Conservation (phyloP, 1,139 yeast genomes). For the Sugiyamaella grinbergsii region DNA sequence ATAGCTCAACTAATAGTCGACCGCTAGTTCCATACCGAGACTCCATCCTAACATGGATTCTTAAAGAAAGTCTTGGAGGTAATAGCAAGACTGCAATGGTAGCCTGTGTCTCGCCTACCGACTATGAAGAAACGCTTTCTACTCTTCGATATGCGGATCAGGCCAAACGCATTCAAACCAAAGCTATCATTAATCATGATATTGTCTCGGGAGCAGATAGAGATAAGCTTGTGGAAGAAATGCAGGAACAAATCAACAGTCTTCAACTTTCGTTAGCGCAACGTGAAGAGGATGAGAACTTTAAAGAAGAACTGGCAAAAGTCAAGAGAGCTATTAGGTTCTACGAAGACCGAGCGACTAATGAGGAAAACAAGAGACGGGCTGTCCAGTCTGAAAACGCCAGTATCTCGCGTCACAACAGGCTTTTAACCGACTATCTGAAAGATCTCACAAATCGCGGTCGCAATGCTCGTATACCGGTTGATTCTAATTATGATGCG, state of each 20-base stretch:
- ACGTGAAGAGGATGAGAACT: conserved; percentile 35
- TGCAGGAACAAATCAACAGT: conserved; percentile 47
- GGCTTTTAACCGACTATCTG: conserved; percentile 40
- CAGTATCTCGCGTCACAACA: conserved; percentile 40
- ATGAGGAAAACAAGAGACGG: conserved; percentile 42
- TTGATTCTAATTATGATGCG: conserved; percentile 22
- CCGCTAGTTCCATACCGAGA: conserved; percentile 71
- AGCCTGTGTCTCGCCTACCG: conserved; percentile 74
- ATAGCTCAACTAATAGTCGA: conserved; percentile 30
- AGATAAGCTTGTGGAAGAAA: conserved; percentile 44
- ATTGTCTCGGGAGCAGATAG: conserved; percentile 45
- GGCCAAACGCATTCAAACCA: conserved; percentile 67
- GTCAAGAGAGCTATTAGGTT: conserved; percentile 44
- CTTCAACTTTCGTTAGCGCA: conserved; percentile 41
- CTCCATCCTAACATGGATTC: conserved; percentile 68
- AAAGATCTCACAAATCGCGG: conserved; percentile 39
- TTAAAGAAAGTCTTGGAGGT: conserved; percentile 73
- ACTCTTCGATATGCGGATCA: conserved; percentile 75
- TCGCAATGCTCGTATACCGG: conserved; percentile 4
- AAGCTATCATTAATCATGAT: conserved; percentile 56
- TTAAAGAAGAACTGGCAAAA: conserved; percentile 40
- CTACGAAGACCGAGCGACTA: conserved; percentile 49
- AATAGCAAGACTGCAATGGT: conserved; percentile 76
- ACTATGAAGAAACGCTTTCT: conserved; percentile 71
- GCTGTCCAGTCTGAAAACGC: conserved; percentile 42